Base-by-base conservation (phyloP, 495 filamentous ascomycete genomes). In the Parathielavia hyrcaniae region DNA sequence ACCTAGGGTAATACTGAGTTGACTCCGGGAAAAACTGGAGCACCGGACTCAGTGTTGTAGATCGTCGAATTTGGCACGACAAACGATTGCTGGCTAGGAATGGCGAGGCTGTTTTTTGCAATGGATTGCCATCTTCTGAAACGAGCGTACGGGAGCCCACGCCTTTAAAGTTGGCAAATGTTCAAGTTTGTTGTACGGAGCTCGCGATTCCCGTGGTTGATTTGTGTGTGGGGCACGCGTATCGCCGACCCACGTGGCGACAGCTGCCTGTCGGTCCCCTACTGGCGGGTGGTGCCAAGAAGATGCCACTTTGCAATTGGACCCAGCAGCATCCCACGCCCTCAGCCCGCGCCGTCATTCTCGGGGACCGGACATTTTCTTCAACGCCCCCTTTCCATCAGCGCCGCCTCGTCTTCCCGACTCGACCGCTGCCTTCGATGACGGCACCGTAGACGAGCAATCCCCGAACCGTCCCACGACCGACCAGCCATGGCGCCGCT, bases 401-500 rank as follows among this genome's bases (percentile, higher is more conserved):
- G 9, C 54, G 44, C 45, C 35, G 43, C 17, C 34, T 50, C 12
- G 49, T 16, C 20, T 38, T 32, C 7, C 44, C 41, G 50, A 16
- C 22, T 14, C 40, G 50, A 47, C 53, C 47, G 36, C 41, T 12
- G 10, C 20, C 32, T 22, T 61, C 64, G 39, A 69, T 69, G 66
- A 23, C 46, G 58, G 14, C 61, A 40, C 16, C 35, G 32, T 69
- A 64, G 55, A 26, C 55, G 7, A 35, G 30, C 13, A 36, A 13
- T 32, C 23, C 16, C 13, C 30, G 17, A 34, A 46, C 40, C 49
- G 12, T 26, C 40, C 44, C 34, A 32, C 22, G 5, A 16, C 22
- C 55, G 57, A 50, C 49, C 60, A 58, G 55, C 55, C 59, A 68
- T 68, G 67, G 63, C 83, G 77, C 84, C 86, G 68, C 88, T 99